Evolutionary conservation across 306 rosid species (phyloP), one percentile per base, ranked within the genome.

Genomic region (Casuarina cunninghamiana): DNA sequence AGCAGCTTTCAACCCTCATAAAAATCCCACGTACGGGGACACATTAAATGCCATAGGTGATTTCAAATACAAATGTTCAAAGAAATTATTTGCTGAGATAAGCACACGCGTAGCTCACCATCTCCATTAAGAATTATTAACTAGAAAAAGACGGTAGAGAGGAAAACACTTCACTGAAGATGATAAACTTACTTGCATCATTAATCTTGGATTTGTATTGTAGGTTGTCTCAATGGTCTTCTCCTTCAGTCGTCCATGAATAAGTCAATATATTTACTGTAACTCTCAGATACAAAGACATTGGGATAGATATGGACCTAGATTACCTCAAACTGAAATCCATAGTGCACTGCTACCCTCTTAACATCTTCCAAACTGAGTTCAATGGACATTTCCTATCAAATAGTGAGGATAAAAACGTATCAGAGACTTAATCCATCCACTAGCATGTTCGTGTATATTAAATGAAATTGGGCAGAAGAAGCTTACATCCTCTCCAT

Each of bases 351-450:
- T 17, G 97, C 97, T 53, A 88, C 83, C 73, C 67, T 91, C 86
- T 88, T 95, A 84, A 93, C 96, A 77, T 93, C 99, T 86, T 95
- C 99, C 91, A 95, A 84, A 85, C 99, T 95, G 72, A 86, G 84
- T 93, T 93, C 99, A 73, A 95, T 75, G 65, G 97, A 95, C 97
- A 91, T 92, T 69, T 92, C 99, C 99, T 95, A 69, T 48, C n/a
- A 61, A 75, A n/a, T 15, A 44, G 70, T 43, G 78, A 65, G 53
- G 53, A 12, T 58, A 78, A 72, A 19, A 58, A 58, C 65, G 21
- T 58, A 26, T 46, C 17, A 72, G 50, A 49, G 17, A 26, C 41
- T 35, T 71, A 53, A 37, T 10, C 50, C 38, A 48, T 58, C 65
- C 62, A 6, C 39, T 63, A 67, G 16, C 65, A 41, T 48, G 43